These are phyloP conservation scores for Zasmidium citrigriseum DNA, from an alignment of 2,329 filamentous ascomycete species.

Conservation along the genomic window DNA sequence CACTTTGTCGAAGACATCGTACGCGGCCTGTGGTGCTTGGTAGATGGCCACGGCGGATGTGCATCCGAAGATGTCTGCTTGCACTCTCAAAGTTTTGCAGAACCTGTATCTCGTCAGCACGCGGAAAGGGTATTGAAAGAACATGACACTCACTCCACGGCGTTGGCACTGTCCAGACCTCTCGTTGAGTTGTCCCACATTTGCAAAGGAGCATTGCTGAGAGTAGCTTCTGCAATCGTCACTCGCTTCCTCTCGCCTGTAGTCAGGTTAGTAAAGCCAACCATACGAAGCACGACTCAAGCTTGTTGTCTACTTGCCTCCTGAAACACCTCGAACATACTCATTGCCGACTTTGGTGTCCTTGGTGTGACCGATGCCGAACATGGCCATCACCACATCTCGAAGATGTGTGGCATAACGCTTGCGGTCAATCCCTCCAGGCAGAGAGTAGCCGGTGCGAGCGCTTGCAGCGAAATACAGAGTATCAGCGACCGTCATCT, in stretches of 20 bases:
- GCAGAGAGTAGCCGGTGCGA: constrained; percentile 63
- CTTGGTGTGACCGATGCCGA: constrained; percentile 71
- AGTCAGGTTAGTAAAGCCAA: too few relatives aligned
- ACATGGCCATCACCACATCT: constrained; percentile 74
- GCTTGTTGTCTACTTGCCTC: too few relatives aligned
- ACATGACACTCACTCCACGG: constrained; percentile 67
- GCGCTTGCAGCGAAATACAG: constrained; percentile 75
- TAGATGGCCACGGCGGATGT: constrained; percentile 74
- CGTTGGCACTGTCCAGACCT: constrained; percentile 73
- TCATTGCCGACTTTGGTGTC: constrained; percentile 75
- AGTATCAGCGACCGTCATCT: constrained; percentile 76
- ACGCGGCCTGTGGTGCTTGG: constrained; percentile 69
- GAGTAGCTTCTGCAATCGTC: constrained; percentile 75
- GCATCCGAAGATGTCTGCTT: constrained; percentile 66
- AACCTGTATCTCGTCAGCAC: constrained; percentile 42
- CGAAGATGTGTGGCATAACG: constrained; percentile 64
- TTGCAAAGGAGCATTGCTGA: constrained; percentile 60
- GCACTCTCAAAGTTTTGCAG: constrained; percentile 67
- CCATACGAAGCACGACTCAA: too few relatives aligned
- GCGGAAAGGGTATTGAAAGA: too few relatives aligned
- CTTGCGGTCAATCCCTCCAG: constrained; percentile 56
- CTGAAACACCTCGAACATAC: constrained; percentile 72
- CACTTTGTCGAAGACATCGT: constrained; percentile 71
- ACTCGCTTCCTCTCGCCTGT: constrained; percentile 79
- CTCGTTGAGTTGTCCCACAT: constrained; percentile 80